These are phyloP conservation scores for Clavariopsis aquatica DNA, from an alignment of 495 filamentous ascomycete species.

Conservation along the genomic window DNA sequence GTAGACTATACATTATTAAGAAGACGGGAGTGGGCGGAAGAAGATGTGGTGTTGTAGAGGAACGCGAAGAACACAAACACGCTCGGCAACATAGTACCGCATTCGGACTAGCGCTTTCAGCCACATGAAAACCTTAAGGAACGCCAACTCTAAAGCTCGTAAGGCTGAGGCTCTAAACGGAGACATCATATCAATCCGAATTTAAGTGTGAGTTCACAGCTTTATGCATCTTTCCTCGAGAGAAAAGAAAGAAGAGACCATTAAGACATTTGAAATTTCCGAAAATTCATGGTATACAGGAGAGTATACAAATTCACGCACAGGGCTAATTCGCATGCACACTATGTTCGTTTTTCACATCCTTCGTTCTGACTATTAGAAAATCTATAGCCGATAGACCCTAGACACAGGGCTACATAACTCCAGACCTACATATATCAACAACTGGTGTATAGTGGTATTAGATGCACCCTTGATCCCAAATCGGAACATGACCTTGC, in stretches of 20 bases:
- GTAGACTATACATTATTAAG: conserved; percentile 37
- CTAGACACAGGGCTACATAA: not conserved
- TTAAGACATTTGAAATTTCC: no score
- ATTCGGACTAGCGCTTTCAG: not conserved
- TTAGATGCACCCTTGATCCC: conserved; percentile 8
- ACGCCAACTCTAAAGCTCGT: no score
- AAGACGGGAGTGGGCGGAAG: conserved; percentile 13
- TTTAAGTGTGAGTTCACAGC: no score
- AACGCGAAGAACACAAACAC: not conserved
- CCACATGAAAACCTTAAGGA: not conserved
- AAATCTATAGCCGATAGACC: not conserved
- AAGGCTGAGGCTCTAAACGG: no score
- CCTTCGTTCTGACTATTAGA: not conserved
- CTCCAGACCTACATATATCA: not conserved
- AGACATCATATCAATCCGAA: no score
- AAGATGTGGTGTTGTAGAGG: not conserved
- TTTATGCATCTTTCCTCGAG: no score
- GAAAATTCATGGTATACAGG: no score
- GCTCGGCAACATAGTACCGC: not conserved
- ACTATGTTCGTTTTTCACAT: no score
- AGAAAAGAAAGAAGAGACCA: no score
- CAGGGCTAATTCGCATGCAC: no score
- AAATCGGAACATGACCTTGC: not conserved
- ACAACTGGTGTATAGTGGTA: conserved; percentile 14
- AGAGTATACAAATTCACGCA: no score